Evolutionary conservation across 1,284 basidiomycete species (phyloP).

Genomic region (Puccinia triticina): DNA sequence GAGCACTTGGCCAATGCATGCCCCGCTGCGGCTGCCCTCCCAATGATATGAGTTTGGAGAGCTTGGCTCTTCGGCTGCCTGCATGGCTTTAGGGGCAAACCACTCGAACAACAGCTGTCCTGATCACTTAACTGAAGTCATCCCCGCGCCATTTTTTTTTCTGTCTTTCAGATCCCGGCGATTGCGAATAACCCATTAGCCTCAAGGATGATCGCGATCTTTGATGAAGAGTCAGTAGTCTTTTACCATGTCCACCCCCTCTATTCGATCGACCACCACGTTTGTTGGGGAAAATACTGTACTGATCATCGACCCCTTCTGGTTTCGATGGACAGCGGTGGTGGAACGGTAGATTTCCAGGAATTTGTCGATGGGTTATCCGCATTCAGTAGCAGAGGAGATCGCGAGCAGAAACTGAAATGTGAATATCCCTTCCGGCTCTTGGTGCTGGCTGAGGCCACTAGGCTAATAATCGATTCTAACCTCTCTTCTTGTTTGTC

Average conservation of each 20-base stretch:
- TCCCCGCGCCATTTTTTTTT: neutral
- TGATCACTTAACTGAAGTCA: neutral
- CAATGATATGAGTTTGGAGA: neutral
- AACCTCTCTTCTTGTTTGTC: neutral
- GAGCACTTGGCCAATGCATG: no score
- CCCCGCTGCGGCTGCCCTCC: no score
- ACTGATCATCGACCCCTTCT: neutral
- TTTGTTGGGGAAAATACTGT: no score
- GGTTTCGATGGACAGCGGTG: constrained; percentile 65
- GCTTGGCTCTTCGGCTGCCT: neutral
- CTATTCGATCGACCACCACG: neutral
- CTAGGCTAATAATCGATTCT: no score
- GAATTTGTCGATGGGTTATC: constrained; percentile 97
- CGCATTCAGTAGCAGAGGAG: constrained; percentile 94
- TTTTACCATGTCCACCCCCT: no score
- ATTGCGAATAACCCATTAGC: constrained; percentile 97
- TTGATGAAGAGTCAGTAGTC: constrained; percentile 76
- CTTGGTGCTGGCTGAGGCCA: no score
- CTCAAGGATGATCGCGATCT: constrained; percentile 97
- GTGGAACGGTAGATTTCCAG: constrained; percentile 97
- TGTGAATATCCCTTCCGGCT: constrained; percentile 64
- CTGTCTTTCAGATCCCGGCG: constrained; percentile 73
- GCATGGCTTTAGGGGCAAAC: neutral
- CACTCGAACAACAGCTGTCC: no score
- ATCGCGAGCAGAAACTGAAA: constrained; percentile 90